These are phyloP conservation scores for Aspergillus haitiensis DNA, from an alignment of 495 filamentous ascomycete genomes.

Conservation along the genomic window DNA sequence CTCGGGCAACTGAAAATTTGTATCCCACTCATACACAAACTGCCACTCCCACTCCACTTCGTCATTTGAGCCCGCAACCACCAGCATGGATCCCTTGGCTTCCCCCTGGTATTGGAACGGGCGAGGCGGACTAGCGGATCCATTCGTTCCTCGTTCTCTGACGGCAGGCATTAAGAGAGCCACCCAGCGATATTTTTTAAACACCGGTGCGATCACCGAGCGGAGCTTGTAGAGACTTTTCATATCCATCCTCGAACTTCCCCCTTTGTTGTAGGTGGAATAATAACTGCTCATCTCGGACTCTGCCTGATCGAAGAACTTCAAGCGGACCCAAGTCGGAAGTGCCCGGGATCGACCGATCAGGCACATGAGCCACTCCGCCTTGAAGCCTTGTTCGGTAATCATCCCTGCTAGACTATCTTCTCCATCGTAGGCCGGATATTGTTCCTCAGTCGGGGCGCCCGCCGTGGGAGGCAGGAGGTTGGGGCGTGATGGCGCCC, in stretches of 20 bases:
- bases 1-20: slow-evolving; percentile 2
- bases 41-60: slow-evolving; percentile 10
- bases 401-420: slow-evolving; percentile 1
- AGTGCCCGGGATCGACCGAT: background rate
- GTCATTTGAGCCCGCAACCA: slow-evolving; percentile 4
- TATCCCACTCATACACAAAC: slow-evolving; percentile 13
- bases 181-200: slow-evolving; percentile 11
- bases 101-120: slow-evolving; percentile 12
- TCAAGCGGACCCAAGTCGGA: background rate
- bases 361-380: slow-evolving; percentile 6
- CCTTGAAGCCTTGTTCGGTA: slow-evolving; percentile 1
- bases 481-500: slow-evolving; percentile 10
- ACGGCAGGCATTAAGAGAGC: background rate
- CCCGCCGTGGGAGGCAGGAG: slow-evolving; percentile 1
- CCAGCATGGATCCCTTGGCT: background rate
- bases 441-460: background rate
- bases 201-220: slow-evolving; percentile 3
- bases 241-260: background rate
- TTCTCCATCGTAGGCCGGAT: slow-evolving; percentile 11
- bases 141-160: background rate
- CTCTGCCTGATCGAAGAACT: background rate
- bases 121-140: background rate
- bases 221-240: background rate
- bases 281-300: background rate
- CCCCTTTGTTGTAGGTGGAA: background rate